phyloP scores from a whole-genome alignment of 106 monocot genomes.

The Acanthochlamys bracteata region DNA sequence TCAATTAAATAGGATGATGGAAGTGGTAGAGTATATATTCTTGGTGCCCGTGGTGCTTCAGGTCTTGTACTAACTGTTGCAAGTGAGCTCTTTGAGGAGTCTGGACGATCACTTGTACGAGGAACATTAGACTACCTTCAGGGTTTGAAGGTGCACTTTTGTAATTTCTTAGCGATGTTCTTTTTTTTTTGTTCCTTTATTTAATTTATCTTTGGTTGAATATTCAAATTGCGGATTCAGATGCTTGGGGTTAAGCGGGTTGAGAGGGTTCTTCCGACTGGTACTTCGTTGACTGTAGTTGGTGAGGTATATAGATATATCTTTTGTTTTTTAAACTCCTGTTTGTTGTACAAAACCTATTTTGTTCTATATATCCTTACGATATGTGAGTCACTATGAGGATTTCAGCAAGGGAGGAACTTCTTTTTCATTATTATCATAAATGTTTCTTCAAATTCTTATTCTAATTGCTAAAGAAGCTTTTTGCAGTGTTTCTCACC shows the following conservation, averaged over 20 bases:
- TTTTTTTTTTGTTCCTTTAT: neutral
- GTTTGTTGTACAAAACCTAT: too few species aligned
- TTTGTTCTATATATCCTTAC: too few species aligned
- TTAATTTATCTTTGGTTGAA: too few species aligned
- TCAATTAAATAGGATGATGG: constrained; percentile 61
- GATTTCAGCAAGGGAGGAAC: too few species aligned
- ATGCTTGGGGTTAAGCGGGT: constrained; percentile 91
- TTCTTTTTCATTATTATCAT: too few species aligned
- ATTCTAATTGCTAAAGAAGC: too few species aligned
- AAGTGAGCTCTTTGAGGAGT: constrained; percentile 95
- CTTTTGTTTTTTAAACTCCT: too few species aligned
- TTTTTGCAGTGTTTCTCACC: too few species aligned
- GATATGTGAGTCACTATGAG: too few species aligned
- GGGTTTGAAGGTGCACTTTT: constrained; percentile 77
- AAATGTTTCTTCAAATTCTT: too few species aligned
- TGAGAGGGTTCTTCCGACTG: constrained; percentile 86
- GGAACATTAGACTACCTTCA: constrained; percentile 95
- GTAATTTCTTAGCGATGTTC: constrained; percentile 3
- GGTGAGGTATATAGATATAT: constrained; percentile 87
- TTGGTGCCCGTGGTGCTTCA: constrained; percentile 72
- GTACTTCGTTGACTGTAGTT: constrained; percentile 86
- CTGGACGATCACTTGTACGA: constrained; percentile 77
- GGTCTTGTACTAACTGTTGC: constrained; percentile 79
- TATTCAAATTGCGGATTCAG: too few species aligned
- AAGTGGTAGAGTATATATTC: constrained; percentile 58